Evolutionary conservation across 306 rosid genomes (phyloP).

Genomic region (Cucurbita moschata): DNA sequence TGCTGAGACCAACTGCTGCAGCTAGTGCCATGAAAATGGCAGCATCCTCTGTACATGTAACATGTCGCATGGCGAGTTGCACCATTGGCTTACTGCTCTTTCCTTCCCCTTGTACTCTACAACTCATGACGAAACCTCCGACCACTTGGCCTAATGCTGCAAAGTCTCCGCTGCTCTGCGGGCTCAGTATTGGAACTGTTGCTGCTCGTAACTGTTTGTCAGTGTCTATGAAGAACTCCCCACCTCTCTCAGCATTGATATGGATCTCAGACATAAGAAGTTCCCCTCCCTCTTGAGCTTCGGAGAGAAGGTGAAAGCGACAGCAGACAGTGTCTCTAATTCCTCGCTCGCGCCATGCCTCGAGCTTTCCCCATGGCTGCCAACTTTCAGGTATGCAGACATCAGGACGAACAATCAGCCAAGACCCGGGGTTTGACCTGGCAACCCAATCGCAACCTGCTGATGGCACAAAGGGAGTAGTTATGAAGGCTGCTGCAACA

Average conservation of each 20-base stretch:
- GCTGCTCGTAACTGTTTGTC: conserved; percentile 55
- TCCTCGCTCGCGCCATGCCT: conserved; percentile 95
- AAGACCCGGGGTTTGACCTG: conserved; percentile 83
- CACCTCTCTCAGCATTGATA: conserved; percentile 83
- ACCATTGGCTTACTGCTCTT: conserved; percentile 62
- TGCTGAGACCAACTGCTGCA: conserved; percentile 76
- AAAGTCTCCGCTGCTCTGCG: conserved; percentile 84
- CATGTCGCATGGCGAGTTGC: conserved; percentile 75
- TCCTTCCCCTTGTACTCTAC: conserved; percentile 89
- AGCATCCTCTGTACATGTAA: conserved; percentile 80
- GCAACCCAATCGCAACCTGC: conserved; percentile 96
- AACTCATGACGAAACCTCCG: conserved; percentile 88
- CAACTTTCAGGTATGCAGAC: conserved; percentile 62
- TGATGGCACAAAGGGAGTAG: conserved; percentile 96
- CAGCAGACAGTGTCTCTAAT: conserved; percentile 59
- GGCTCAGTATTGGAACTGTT: conserved; percentile 65
- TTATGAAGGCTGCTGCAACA: conserved; percentile 96
- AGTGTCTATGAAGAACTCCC: conserved; percentile 70
- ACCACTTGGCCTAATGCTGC: conserved; percentile 46
- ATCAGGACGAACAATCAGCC: conserved; percentile 84
- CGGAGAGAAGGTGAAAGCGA: conserved; percentile 64
- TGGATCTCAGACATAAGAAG: conserved; percentile 64
- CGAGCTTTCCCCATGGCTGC: conserved; percentile 98
- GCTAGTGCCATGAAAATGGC: conserved; percentile 96
- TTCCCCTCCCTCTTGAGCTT: conserved; percentile 59